These are phyloP conservation scores for Hemileccinum impolitum DNA, from an alignment of 768 basidiomycete genomes.

Conservation along the genomic window DNA sequence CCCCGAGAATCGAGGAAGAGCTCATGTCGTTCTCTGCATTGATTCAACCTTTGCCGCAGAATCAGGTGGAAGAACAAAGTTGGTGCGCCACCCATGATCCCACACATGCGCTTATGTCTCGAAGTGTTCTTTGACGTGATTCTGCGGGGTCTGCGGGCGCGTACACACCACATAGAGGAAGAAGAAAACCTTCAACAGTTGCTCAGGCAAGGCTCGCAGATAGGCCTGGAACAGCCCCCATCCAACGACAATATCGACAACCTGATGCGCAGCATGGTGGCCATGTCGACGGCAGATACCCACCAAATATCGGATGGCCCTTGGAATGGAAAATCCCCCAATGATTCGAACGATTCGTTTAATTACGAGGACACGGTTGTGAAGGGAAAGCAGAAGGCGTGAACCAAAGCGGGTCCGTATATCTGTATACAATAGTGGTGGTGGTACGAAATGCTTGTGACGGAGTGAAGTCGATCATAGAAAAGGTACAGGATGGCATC, in stretches of 20 bases:
- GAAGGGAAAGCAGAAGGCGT: conserved; percentile 25
- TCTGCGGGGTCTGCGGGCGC: conserved; percentile 35
- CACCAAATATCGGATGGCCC: conserved; percentile 26
- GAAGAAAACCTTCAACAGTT: conserved; percentile 42
- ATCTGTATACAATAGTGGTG: too few relatives aligned
- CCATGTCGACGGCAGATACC: conserved; percentile 15
- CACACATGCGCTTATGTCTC: conserved; percentile 3
- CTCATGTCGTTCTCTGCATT: conserved; percentile 30
- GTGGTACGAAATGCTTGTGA: background rate
- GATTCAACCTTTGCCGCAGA: conserved; percentile 33
- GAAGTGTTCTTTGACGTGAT: conserved; percentile 38
- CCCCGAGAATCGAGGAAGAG: conserved; percentile 37
- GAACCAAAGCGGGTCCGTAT: background rate
- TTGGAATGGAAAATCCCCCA: conserved; percentile 22
- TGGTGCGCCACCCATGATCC: conserved; percentile 11
- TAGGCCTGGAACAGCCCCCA: conserved; percentile 34
- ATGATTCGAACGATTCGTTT: conserved; percentile 17
- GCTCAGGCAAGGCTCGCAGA: conserved; percentile 34
- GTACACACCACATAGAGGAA: conserved; percentile 41
- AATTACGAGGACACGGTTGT: conserved; percentile 23
- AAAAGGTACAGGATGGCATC: too few relatives aligned
- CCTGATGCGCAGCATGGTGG: conserved; percentile 42
- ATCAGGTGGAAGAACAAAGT: conserved; percentile 40
- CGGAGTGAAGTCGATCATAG: background rate
- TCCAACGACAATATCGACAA: conserved; percentile 37